These are phyloP conservation scores for Claviceps citrina DNA, from an alignment of 2,329 filamentous ascomycete genomes.

Conservation along the genomic window DNA sequence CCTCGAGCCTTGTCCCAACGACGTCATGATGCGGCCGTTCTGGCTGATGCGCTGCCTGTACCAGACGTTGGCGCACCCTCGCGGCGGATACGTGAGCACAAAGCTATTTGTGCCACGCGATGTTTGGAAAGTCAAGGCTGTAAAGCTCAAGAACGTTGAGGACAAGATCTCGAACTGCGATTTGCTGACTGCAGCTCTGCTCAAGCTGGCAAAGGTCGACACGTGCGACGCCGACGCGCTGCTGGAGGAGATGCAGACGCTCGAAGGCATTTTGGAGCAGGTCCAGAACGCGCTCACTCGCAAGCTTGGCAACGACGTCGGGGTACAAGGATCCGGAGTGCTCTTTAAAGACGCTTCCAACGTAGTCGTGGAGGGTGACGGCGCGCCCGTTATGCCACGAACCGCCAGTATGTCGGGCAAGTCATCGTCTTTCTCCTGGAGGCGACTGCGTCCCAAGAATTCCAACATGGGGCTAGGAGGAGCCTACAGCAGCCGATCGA, in stretches of 20 bases:
- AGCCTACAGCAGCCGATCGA: conserved; percentile 25
- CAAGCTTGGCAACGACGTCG: conserved; percentile 86
- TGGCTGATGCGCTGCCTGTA: conserved; percentile 95
- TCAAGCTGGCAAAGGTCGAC: conserved; percentile 71
- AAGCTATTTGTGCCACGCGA: conserved; percentile 86
- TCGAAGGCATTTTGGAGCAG: conserved; percentile 76
- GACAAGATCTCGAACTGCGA: conserved; percentile 92
- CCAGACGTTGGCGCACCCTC: conserved; percentile 79
- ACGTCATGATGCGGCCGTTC: conserved; percentile 81
- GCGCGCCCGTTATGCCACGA: conserved; percentile 29
- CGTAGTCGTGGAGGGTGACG: conserved; percentile 30
- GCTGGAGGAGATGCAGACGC: conserved; percentile 80
- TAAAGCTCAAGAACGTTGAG: conserved; percentile 80
- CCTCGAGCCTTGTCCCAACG: conserved; percentile 81
- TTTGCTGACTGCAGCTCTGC: conserved; percentile 70
- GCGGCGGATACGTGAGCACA: conserved; percentile 81
- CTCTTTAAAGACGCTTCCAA: conserved; percentile 58
- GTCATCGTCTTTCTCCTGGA: conserved; percentile 60
- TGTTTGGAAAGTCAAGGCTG: conserved; percentile 84
- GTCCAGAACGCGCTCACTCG: conserved; percentile 62
- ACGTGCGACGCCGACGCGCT: conserved; percentile 83
- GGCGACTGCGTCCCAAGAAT: conserved; percentile 78
- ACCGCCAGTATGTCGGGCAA: conserved; percentile 55
- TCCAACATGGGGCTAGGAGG: conserved; percentile 48
- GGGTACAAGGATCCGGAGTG: conserved; percentile 55